Percentiles rank a stretch among this genome's conserved stretches.
phyloP scores from a whole-genome alignment of 805 yeast genomes.

The Starmerella etchellsii region DNA sequence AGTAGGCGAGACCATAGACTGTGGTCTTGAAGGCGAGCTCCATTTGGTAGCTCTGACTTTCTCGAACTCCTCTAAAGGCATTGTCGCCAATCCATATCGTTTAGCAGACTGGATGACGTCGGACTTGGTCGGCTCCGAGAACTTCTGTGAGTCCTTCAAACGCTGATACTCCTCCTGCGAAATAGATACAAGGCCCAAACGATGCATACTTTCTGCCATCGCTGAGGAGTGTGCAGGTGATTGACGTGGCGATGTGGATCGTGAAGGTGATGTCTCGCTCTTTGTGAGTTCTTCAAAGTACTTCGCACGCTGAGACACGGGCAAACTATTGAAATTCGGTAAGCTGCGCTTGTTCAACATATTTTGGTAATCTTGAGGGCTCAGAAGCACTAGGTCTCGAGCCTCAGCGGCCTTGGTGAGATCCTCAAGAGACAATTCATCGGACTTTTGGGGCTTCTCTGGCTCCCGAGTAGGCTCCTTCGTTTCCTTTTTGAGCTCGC shows the following conservation, averaged over 20 bases:
- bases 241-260: constrained; percentile 4
- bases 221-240: constrained; percentile 16
- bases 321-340: constrained; percentile 8
- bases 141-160: constrained; percentile 24
- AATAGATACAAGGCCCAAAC: constrained; percentile 28
- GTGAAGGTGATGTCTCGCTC: constrained; percentile 3
- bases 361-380: constrained; percentile 8
- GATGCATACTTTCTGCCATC: constrained; percentile 23
- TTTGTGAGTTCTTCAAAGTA: constrained; percentile 9
- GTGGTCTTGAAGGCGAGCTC: constrained; percentile 1
- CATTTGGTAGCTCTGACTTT: constrained; percentile 18
- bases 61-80: constrained; percentile 36
- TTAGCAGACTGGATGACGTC: constrained; percentile 31
- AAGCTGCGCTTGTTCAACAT: constrained; percentile 2
- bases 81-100: constrained; percentile 33
- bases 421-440: constrained; percentile 7
- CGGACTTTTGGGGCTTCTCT: constrained; percentile 5
- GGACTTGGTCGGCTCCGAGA: constrained; percentile 26
- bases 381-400: constrained; percentile 6
- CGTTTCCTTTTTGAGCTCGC: constrained; percentile 7
- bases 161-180: constrained; percentile 28
- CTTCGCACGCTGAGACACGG: constrained; percentile 12
- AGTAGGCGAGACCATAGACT: too few species aligned
- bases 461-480: not conserved
- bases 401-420: constrained; percentile 5